Conservation (phyloP, 2,329 filamentous ascomycete species). For the Beauveria sp. region DNA sequence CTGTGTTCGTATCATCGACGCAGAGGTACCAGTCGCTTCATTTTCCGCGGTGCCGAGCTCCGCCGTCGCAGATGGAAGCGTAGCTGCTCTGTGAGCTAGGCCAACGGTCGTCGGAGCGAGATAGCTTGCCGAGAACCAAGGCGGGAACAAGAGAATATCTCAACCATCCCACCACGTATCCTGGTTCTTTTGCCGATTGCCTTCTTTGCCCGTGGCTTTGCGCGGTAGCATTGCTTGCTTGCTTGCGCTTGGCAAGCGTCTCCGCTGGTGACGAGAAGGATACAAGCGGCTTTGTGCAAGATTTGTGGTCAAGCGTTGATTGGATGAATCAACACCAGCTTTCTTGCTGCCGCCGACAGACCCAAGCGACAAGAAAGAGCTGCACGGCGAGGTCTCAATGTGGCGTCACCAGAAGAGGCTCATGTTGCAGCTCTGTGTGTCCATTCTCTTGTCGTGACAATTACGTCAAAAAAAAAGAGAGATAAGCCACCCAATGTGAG, state of each 20-base stretch:
- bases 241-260: background rate
- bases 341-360: background rate
- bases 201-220: too few species aligned
- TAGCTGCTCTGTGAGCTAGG: too few species aligned
- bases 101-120: too few species aligned
- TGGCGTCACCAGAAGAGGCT: background rate
- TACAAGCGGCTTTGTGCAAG: background rate
- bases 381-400: background rate
- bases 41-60: too few species aligned
- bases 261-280: background rate
- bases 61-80: too few species aligned
- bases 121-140: too few species aligned
- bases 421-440: background rate
- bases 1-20: too few species aligned
- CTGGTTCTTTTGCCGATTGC: too few species aligned
- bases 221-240: background rate
- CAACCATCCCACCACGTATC: too few species aligned
- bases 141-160: too few species aligned
- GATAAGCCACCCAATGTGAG: background rate
- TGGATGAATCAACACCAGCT: background rate
- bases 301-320: background rate
- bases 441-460: background rate
- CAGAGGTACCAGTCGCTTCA: too few species aligned
- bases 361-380: background rate
- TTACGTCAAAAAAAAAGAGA: background rate